phyloP scores from a whole-genome alignment of 495 filamentous ascomycete species.

The Aspergillus sclerotiicarbonarius region DNA sequence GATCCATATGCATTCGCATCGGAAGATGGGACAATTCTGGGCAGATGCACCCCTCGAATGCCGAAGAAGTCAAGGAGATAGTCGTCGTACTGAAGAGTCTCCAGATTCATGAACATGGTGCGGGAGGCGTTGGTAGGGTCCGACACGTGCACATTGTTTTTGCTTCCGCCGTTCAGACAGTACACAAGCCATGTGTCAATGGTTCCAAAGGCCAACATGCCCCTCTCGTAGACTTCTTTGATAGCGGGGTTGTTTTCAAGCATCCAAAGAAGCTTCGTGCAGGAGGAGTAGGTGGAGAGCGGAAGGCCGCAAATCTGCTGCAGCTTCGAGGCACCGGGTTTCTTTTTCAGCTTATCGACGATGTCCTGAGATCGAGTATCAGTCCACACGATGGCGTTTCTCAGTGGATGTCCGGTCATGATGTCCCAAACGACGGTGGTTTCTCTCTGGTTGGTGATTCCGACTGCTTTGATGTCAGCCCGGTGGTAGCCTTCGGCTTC shows the following conservation, averaged over 20 bases:
- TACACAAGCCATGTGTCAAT: slow-evolving; percentile 93
- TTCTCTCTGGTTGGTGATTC: slow-evolving; percentile 95
- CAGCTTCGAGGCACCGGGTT: slow-evolving; percentile 61
- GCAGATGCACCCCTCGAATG: slow-evolving; percentile 70
- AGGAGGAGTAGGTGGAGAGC: slow-evolving; percentile 90
- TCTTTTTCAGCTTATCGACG: slow-evolving; percentile 71
- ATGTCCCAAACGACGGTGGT: slow-evolving; percentile 92
- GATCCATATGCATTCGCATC: slow-evolving; percentile 69
- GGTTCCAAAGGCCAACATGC: slow-evolving; percentile 83
- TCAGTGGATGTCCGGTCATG: slow-evolving; percentile 77
- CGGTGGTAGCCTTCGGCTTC: slow-evolving; percentile 62
- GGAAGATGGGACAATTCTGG: slow-evolving; percentile 84
- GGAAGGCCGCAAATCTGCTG: slow-evolving; percentile 80
- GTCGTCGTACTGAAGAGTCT: slow-evolving; percentile 82
- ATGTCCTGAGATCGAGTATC: slow-evolving; percentile 81
- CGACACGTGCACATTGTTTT: slow-evolving; percentile 73
- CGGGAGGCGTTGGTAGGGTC: slow-evolving; percentile 91
- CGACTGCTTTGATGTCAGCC: slow-evolving; percentile 72
- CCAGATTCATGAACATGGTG: slow-evolving; percentile 95
- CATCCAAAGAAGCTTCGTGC: slow-evolving; percentile 88
- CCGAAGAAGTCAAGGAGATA: slow-evolving; percentile 79
- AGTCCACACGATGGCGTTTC: slow-evolving; percentile 93
- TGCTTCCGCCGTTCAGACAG: slow-evolving; percentile 76
- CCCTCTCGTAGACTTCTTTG: slow-evolving; percentile 71
- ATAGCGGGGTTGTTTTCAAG: slow-evolving; percentile 70